These are phyloP conservation scores for Leishmania tarentolae DNA, from an alignment of 208 protist genomes.

Conservation along the genomic window DNA sequence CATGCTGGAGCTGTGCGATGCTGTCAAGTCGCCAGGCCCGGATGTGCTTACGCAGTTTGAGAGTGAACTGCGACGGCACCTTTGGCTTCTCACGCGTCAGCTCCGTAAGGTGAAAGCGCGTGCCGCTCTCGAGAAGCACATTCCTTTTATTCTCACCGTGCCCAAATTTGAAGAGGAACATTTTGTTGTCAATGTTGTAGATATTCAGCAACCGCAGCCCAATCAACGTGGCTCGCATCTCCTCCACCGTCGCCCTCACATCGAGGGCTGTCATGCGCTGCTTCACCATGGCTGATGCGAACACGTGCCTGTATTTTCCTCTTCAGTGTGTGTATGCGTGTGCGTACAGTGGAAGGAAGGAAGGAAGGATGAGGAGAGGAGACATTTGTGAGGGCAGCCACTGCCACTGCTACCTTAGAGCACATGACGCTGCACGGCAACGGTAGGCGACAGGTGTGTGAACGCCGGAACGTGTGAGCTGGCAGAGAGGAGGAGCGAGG, in stretches of 20 bases:
- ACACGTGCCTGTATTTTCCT: not conserved
- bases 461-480: not conserved
- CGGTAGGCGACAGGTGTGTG: not conserved
- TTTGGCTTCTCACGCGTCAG: conserved; percentile 92
- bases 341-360: not conserved
- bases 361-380: not conserved
- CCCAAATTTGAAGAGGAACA: conserved; percentile 95
- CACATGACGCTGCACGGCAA: not conserved
- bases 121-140: conserved; percentile 93
- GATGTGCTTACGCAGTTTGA: conserved; percentile 97
- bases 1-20: conserved; percentile 94
- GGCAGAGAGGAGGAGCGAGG: not conserved
- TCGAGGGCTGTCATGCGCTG: conserved; percentile 93
- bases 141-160: conserved; percentile 88
- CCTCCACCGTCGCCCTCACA: conserved; percentile 86
- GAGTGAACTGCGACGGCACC: conserved; percentile 91
- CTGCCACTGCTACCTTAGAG: not conserved
- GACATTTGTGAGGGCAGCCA: not conserved
- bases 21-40: conserved; percentile 91
- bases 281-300: conserved; percentile 74
- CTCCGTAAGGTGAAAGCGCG: conserved; percentile 93
- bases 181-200: conserved; percentile 93
- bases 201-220: conserved; percentile 94
- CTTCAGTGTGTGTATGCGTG: not conserved
- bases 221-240: conserved; percentile 81